Evolutionary conservation across 2,329 filamentous ascomycete genomes (phyloP).

Genomic region (Aspergillus sp.): DNA sequence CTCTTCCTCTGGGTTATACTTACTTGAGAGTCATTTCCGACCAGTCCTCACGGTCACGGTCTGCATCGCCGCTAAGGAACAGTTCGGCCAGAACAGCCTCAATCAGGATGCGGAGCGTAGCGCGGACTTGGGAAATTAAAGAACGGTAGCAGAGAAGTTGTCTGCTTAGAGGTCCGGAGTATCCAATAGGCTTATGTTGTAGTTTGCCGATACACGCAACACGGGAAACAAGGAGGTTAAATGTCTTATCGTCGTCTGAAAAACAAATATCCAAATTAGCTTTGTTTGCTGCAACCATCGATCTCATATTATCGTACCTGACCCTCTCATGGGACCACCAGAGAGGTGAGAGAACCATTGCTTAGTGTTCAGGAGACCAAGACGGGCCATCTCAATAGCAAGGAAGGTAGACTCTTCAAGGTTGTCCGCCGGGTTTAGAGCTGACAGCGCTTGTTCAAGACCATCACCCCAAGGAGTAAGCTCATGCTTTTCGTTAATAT

Average conservation of each 20-base stretch:
- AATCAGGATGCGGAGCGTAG: conserved; percentile 71
- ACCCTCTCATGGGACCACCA: conserved; percentile 54
- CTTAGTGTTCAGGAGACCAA: conserved; percentile 68
- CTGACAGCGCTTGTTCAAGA: conserved; percentile 61
- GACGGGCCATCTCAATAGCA: conserved; percentile 75
- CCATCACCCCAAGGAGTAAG: conserved; percentile 80
- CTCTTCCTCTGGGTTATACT: conserved; percentile 16
- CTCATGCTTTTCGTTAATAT: conserved; percentile 69
- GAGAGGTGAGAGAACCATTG: conserved; percentile 55
- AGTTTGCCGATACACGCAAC: conserved; percentile 77
- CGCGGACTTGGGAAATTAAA: conserved; percentile 70
- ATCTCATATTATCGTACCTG: conserved; percentile 28
- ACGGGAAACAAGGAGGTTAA: conserved; percentile 75
- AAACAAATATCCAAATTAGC: background rate
- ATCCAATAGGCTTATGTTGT: conserved; percentile 76
- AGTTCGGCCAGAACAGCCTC: conserved; percentile 76
- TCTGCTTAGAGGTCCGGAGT: conserved; percentile 88
- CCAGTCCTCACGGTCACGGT: conserved; percentile 62
- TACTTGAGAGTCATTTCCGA: conserved; percentile 67
- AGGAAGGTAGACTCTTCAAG: conserved; percentile 74
- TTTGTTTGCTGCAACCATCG: background rate
- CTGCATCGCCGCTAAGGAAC: conserved; percentile 72
- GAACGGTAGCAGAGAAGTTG: conserved; percentile 82
- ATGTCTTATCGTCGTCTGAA: conserved; percentile 65
- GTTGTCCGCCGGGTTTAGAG: conserved; percentile 50